Conservation (phyloP, 352 stramenopile genomes). For the Phytopythium aichiense region DNA sequence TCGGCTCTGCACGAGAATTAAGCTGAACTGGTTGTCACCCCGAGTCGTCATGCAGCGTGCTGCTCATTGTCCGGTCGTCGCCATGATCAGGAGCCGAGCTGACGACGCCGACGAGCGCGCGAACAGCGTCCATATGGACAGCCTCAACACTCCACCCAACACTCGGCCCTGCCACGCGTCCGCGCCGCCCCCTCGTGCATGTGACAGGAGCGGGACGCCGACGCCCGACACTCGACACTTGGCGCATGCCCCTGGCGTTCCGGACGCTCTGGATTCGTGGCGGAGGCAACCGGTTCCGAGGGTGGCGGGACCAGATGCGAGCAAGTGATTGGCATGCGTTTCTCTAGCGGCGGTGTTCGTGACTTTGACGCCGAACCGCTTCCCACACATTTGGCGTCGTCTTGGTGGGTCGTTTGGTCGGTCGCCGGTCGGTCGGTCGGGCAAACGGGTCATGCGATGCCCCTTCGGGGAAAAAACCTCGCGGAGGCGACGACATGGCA, state of each 20-base stretch:
- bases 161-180: background rate
- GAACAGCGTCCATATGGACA: background rate
- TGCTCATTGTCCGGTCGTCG: background rate
- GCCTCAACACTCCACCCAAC: background rate
- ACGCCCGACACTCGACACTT: no score
- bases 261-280: no score
- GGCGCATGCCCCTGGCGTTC: no score
- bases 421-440: background rate
- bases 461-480: constrained; percentile 4
- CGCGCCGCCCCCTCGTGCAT: background rate
- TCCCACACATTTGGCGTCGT: background rate
- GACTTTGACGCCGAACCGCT: background rate
- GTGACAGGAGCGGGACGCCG: background rate
- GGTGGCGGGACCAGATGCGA: background rate
- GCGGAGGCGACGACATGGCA: background rate
- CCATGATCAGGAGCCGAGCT: background rate
- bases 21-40: background rate
- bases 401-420: background rate
- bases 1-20: background rate
- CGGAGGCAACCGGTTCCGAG: background rate
- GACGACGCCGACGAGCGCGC: background rate
- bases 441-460: background rate
- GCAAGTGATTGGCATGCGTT: constrained; percentile 1
- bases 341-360: background rate
- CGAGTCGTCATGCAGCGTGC: background rate